Evolutionary conservation across 2,329 filamentous ascomycete genomes (phyloP).

Genomic region (Neonectria coccinea): DNA sequence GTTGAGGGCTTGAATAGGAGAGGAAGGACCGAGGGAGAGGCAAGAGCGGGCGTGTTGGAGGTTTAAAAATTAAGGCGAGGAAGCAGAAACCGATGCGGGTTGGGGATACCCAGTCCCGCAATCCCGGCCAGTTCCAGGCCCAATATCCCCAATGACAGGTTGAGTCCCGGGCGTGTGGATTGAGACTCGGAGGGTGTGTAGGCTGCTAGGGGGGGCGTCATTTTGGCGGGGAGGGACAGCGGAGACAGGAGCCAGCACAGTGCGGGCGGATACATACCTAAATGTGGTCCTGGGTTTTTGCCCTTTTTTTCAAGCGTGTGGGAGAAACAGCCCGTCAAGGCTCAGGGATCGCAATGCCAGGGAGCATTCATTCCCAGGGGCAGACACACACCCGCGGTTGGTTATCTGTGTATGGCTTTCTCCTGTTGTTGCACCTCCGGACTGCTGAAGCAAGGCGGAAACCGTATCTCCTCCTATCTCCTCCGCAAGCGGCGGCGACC

Average conservation of each 20-base stretch:
- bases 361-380: background rate
- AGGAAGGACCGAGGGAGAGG: slow-evolving; percentile 21
- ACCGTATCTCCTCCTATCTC: slow-evolving; percentile 6
- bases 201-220: slow-evolving; percentile 2
- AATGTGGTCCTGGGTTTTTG: slow-evolving; percentile 12
- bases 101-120: slow-evolving; percentile 34
- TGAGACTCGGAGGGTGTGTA: slow-evolving; percentile 3
- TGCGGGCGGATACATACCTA: slow-evolving; percentile 14
- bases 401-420: background rate
- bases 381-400: background rate
- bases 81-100: slow-evolving; percentile 36
- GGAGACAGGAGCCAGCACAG: slow-evolving; percentile 6
- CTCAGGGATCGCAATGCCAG: slow-evolving; percentile 6
- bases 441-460: background rate
- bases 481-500: slow-evolving; percentile 8
- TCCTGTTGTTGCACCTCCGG: background rate
- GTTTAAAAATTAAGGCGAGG: slow-evolving; percentile 43
- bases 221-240: background rate
- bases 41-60: slow-evolving; percentile 40
- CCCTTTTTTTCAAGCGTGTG: slow-evolving; percentile 6
- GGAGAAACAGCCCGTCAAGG: slow-evolving; percentile 2
- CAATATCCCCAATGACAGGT: slow-evolving; percentile 17
- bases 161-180: slow-evolving; percentile 29
- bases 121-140: slow-evolving; percentile 10
- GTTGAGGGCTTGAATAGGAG: slow-evolving; percentile 19